Evolutionary conservation across 768 basidiomycete species (phyloP), one percentile per base, ranked within the genome.

Genomic region (Cystobasidium tubakii): DNA sequence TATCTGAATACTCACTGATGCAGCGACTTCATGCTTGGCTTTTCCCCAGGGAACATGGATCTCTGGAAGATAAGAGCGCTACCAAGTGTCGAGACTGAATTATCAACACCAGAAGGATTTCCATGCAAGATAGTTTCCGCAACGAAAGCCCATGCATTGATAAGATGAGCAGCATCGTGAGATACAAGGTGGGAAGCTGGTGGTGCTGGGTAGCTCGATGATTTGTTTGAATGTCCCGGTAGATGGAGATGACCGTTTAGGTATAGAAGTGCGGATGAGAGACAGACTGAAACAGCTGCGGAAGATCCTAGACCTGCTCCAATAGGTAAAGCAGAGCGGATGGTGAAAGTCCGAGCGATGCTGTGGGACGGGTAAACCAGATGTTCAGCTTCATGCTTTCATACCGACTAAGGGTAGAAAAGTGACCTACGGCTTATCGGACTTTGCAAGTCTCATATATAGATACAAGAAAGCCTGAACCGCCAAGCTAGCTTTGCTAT

Each of bases 231-330:
- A 15, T 25, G 17, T 29, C 42, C 43, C 77, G 80, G 77, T n/a
- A 78, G 54, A 1, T 76, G 82, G 79, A 96, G 87, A 76, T 88
- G 88, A 60, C 84, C 83, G 80, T 90, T 87, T 17, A 89, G 84
- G 62, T 94, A 84, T 43, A 97, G 86, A 54, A 95, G 84, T 4
- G 90, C 84, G 0, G 90, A 88, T 12, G 92, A 88, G 55, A 89
- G 83, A 80, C 94, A 96, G 23, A 88, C 87, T 1, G 94, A 97
- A 83, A 89, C 97, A 27, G 96, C 92, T 7, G 96, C 96, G 25
- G 93, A 96, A 15, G 95, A 98, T 27, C 96, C 96, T 62, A 98
- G 88, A 57, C 96, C 96, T 19, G 96, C 96, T 9, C 91, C 90
- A 73, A 98, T 88, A 33, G 96, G 96, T 4, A 98, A 85, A 27